phyloP scores from a whole-genome alignment of 2,329 filamentous ascomycete species.

The Tothia fuscella region DNA sequence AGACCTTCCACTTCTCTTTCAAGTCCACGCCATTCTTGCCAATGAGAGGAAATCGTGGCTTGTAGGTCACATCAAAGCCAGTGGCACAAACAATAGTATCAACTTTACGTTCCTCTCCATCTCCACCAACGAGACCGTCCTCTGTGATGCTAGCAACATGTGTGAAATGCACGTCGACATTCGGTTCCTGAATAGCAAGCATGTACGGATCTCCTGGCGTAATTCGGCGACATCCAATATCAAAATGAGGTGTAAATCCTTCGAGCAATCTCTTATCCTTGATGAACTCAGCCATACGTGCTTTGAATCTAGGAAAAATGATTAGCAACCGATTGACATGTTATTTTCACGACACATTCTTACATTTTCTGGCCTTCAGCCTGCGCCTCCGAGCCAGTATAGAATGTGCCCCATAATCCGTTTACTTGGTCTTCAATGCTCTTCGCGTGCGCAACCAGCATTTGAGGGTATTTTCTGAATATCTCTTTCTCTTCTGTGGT shows the following conservation, averaged over 20 bases:
- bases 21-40: conserved; percentile 19
- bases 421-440: conserved; percentile 39
- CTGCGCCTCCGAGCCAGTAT: conserved; percentile 30
- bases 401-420: conserved; percentile 35
- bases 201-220: conserved; percentile 33
- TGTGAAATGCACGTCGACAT: conserved; percentile 23
- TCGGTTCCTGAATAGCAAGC: conserved; percentile 25
- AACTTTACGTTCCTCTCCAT: conserved; percentile 19
- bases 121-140: conserved; percentile 21
- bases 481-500: conserved; percentile 28
- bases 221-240: conserved; percentile 29
- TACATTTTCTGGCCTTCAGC: conserved; percentile 23
- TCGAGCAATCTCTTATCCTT: conserved; percentile 31
- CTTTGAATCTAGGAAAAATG: conserved; percentile 21
- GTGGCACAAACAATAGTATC: conserved; percentile 28
- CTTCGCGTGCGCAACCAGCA: conserved; percentile 36
- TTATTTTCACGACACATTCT: no score
- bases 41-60: conserved; percentile 16
- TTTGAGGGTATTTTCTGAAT: conserved; percentile 28
- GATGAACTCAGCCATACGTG: conserved; percentile 38
- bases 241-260: conserved; percentile 35
- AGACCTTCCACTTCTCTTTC: conserved; percentile 32
- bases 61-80: conserved; percentile 25
- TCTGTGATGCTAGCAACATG: conserved; percentile 19
- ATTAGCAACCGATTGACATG: no score